phyloP scores from a whole-genome alignment of 371 early-diverging fungal genomes.

The Cokeromyces recurvatus region DNA sequence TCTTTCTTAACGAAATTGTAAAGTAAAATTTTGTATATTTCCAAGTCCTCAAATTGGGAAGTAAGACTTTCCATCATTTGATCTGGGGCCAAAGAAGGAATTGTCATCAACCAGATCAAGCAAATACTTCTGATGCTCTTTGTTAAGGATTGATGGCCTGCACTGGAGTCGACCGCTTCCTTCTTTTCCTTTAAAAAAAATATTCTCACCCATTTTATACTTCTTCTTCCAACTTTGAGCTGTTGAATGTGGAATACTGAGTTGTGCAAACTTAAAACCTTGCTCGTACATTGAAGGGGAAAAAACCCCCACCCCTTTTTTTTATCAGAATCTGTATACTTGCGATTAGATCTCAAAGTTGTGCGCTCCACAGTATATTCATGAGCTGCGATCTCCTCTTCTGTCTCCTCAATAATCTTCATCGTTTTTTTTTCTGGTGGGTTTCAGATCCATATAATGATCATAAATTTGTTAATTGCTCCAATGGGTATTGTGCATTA shows the following conservation, averaged over 20 bases:
- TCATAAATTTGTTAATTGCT: constrained; percentile 4
- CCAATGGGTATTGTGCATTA: constrained; percentile 8
- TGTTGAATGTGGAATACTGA: constrained; percentile 1
- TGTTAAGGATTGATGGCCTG: neutral
- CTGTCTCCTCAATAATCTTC: neutral
- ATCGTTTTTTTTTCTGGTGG: neutral
- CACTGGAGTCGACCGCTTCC: constrained; percentile 6
- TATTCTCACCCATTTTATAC: constrained; percentile 3
- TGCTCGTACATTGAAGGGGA: neutral
- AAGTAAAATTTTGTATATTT: constrained; percentile 12
- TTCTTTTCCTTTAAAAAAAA: constrained; percentile 1
- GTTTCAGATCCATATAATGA: neutral
- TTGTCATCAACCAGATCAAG: constrained; percentile 14
- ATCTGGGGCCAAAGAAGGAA: constrained; percentile 12
- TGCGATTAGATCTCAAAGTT: neutral
- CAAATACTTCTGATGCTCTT: constrained; percentile 7
- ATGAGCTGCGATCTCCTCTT: neutral
- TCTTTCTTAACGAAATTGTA: constrained; percentile 20
- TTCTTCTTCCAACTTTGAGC: constrained; percentile 7
- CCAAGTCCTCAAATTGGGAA: constrained; percentile 15
- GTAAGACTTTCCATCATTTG: constrained; percentile 18
- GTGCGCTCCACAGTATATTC: neutral
- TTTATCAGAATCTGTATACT: neutral
- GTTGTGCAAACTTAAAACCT: neutral
- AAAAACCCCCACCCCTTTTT: neutral